Base-by-base conservation (phyloP, 1,284 basidiomycete genomes). In the Kwoniella shivajii region DNA sequence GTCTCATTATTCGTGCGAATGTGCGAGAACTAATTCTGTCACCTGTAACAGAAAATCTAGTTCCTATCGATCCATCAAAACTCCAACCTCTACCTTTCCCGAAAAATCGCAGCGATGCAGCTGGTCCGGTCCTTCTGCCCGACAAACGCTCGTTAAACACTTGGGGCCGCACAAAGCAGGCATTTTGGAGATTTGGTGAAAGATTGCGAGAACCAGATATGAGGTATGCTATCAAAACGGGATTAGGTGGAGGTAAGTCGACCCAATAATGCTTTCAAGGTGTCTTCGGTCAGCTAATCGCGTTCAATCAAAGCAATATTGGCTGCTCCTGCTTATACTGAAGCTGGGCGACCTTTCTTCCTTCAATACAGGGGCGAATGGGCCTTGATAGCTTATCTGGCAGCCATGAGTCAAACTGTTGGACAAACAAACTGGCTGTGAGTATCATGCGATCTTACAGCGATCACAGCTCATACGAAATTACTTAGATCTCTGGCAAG, bases 381-480 rank as follows among this genome's bases (percentile, higher is more conserved):
- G 94, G 92, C 92, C 1, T 78, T 98, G 66, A 90, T 98, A 50
- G 92, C 91, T 41, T 92, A 88, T 74, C 91, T 95, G 67, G 86
- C 90, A 14, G 90, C 93, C 6, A 88, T 94, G 73, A 91, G 88
- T 33, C 91, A 90, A 0, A 92, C 90, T 1, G 87, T 95, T 1
- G 63, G 71, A 4, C 73, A 92, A 86, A 94, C 91, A 2, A 93
- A 94, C 70, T 87, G 85, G 68, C 73, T 93, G 73, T 75, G 18
- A 85, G 88, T 52, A 64, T 87, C 1, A 86, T 22, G 14, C 16
- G 38, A 5, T 13, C 6, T n/a, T 29, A 26, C 27, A 18, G 27
- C 26, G 29, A 31, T 14, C 18, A 34, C 18, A 6, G 31, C 46
- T 39, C 13, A 39, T 16, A 16, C 39, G n/a, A n/a, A n/a, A 24